Base-by-base conservation (phyloP, 2,329 filamentous ascomycete genomes). In the Diplodia mutila region DNA sequence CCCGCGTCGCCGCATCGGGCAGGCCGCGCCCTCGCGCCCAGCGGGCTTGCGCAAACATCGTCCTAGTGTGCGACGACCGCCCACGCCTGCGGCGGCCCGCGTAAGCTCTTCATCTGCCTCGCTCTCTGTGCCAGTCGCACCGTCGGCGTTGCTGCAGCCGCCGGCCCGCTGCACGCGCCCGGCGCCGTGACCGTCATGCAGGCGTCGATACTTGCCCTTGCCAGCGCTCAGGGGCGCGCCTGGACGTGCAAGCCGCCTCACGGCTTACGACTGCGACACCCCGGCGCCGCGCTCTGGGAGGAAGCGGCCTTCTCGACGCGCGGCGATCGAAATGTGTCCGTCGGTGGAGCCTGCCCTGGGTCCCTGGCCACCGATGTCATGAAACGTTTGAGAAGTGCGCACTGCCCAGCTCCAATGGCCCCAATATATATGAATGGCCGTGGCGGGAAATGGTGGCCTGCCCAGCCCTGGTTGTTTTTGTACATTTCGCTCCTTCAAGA, bases 321-420 rank as follows among this genome's bases (percentile, higher is more conserved):
- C 59, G 59, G 59, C 61, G 61, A 65, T 65, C 61, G 32, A 65
- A 65, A 65, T 65, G 61, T 65, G 49, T 32, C 42, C 59, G 29
- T 46, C 46, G 59, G 59, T 63, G 59, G 59, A 63, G 59, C 59
- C 59, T 63, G 46, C 59, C 57, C 59, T 51, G 59, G 57, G 46
- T 46, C 61, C 51, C 49, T 54, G 49, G 51, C 49, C 61, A 34
- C 21, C 61, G 29, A 53, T 65, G 61, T 65, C 61, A 65, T 65
- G 61, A 65, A 65, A 65, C 61, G 61, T 54, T 51, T 54, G 61
- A 46, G 49, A 46, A 34, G 16, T 54, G 61, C 61, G 61, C 61
- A 65, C 61, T 42, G 61, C 61, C 61, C 61, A 65, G 29, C 61
- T 51, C 25, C 48, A 64, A 27, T n/a, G 49, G 29, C 61, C 37